Evolutionary conservation across 2,329 filamentous ascomycete genomes (phyloP).

Genomic region (Penicillium hesseltinei): DNA sequence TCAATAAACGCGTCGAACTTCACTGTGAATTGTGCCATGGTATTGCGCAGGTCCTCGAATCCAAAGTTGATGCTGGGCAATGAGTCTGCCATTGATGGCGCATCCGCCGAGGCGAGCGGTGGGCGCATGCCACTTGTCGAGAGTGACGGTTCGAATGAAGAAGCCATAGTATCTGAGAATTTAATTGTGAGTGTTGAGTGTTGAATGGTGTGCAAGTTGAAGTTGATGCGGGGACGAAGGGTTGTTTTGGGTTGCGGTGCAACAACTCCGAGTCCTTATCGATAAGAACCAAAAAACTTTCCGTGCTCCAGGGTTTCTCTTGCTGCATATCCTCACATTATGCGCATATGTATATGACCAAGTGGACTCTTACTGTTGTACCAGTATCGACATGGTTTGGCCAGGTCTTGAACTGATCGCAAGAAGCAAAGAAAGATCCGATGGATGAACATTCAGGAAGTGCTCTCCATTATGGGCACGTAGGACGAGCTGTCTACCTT

Average conservation of each 20-base stretch:
- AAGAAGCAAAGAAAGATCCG: constrained; percentile 44
- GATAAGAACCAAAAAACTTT: constrained; percentile 25
- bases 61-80: constrained; percentile 92
- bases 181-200: neutral
- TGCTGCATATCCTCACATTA: neutral
- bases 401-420: constrained; percentile 24
- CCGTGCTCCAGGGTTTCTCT: neutral
- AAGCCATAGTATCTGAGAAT: constrained; percentile 29
- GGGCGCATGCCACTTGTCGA: constrained; percentile 55
- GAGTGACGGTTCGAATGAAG: constrained; percentile 58
- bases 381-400: constrained; percentile 32
- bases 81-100: constrained; percentile 61
- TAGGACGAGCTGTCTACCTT: constrained; percentile 53
- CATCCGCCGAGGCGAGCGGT: constrained; percentile 51
- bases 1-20: constrained; percentile 95
- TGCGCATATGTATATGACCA: constrained; percentile 4
- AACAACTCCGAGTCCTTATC: constrained; percentile 26
- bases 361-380: neutral
- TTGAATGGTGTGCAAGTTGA: constrained; percentile 1
- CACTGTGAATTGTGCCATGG: constrained; percentile 88
- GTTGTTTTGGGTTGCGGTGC: constrained; percentile 31
- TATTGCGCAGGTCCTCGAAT: constrained; percentile 90
- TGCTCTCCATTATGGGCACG: constrained; percentile 59
- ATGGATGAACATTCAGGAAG: constrained; percentile 55
- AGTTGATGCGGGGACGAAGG: neutral